Base-by-base conservation (phyloP, 495 filamentous ascomycete species). In the Hypoxylon rickii region DNA sequence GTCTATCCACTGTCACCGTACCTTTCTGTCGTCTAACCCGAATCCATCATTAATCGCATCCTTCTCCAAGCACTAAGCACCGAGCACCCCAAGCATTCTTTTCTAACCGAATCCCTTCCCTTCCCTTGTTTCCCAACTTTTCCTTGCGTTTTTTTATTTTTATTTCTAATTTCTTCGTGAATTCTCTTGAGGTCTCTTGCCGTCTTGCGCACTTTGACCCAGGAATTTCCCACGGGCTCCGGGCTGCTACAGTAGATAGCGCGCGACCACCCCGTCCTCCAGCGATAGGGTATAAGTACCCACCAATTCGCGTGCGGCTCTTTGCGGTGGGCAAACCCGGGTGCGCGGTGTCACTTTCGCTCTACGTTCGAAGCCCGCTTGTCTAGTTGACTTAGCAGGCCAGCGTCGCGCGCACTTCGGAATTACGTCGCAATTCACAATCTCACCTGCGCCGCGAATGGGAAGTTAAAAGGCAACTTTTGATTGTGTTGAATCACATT, bases 281-380 rank as follows among this genome's bases (percentile, higher is more conserved):
- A 62, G 37, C 48, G 52, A 56, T 53, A 63, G 53, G 52, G 47
- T 56, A 47, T n/a, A 33, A 51, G 59, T 63, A 50, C 59, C 59
- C 59, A 63, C 59, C 59, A 53, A 57, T 57, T 43, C 42, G 47
- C 19, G 46, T 63, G 59, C 59, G 59, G 59, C 59, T 63, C 59
- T 11, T 57, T 57, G 59, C 59, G 52, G 53, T 55, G 48, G 59
- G 31, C 38, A 48, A 52, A 38, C 39, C 43, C 52, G 49, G 10
- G 52, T 57, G 53, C 53, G 52, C 44, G 4, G 59, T 54, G 48
- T 54, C 39, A 63, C 59, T 53, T 48, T 50, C 44, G 40, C 53
- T 57, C 43, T 52, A 48, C 32, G 43, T 56, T 48, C 16, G 36
- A 41, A 37, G 39, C 15, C 32, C 22, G 44, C 39, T 45, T 20